These are phyloP conservation scores for Penicillium sp. DNA, from an alignment of 2,329 filamentous ascomycete genomes.

Conservation along the genomic window DNA sequence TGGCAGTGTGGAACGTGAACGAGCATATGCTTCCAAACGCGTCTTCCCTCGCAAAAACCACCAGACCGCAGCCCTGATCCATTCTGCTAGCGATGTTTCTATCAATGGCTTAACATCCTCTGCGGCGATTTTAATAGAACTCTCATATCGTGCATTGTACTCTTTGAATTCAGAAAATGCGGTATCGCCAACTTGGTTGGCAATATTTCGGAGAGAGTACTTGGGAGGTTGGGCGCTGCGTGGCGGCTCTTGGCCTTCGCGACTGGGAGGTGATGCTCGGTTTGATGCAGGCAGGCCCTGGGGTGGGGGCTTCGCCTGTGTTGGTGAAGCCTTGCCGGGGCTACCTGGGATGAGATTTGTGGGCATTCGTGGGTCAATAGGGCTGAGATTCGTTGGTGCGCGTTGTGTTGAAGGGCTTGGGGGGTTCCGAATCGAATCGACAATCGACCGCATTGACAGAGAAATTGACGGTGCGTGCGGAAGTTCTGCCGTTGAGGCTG, in stretches of 20 bases:
- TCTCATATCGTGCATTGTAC: constrained; percentile 70
- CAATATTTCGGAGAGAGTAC: constrained; percentile 35
- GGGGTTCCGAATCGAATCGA: constrained; percentile 28
- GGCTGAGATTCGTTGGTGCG: constrained; percentile 18
- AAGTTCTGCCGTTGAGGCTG: constrained; percentile 27
- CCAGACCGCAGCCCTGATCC: constrained; percentile 74
- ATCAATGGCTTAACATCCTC: constrained; percentile 68
- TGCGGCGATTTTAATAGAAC: constrained; percentile 73
- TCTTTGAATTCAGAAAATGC: constrained; percentile 67
- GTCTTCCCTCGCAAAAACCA: constrained; percentile 84
- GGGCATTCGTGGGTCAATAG: constrained; percentile 26
- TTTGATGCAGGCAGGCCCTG: constrained; percentile 16
- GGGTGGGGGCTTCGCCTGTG: constrained; percentile 6
- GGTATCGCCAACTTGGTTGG: constrained; percentile 56
- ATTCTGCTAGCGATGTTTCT: constrained; percentile 61
- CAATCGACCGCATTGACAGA: constrained; percentile 19
- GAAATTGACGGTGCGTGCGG: constrained; percentile 23
- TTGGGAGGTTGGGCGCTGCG: constrained; percentile 29
- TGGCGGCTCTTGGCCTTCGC: constrained; percentile 14
- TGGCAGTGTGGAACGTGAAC: constrained; percentile 52
- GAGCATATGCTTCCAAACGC: constrained; percentile 68
- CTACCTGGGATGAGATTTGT: constrained; percentile 24
- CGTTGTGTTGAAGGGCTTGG: constrained; percentile 21
- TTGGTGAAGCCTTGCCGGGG: constrained; percentile 11
- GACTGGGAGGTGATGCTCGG: constrained; percentile 6